Percentiles rank a stretch among this genome's conserved stretches.
Evolutionary conservation across 2,329 filamentous ascomycete genomes (phyloP).

Genomic region (Trichoderma sp.): DNA sequence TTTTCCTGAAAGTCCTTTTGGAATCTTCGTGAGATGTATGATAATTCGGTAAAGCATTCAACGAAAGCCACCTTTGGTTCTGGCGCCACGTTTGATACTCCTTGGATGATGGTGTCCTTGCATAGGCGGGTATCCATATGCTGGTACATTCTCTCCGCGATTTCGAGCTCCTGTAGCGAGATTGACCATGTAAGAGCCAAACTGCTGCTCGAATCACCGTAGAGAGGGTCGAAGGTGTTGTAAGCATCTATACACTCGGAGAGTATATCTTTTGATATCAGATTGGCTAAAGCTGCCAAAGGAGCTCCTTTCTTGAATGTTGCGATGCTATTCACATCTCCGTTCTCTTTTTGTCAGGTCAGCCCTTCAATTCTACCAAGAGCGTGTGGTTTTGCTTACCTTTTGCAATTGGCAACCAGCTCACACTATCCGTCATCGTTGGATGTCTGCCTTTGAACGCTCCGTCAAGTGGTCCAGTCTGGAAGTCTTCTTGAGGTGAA

Average conservation of each 20-base stretch:
- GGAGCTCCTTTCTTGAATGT: neutral
- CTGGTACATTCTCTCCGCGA: conserved; percentile 8
- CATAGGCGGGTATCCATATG: neutral
- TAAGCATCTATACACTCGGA: conserved; percentile 17
- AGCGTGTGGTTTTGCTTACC: neutral
- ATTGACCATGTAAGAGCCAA: neutral
- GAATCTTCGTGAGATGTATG: neutral
- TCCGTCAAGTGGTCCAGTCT: neutral
- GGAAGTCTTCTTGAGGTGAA: neutral
- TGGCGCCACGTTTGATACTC: neutral
- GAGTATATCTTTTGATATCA: neutral
- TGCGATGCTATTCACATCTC: neutral
- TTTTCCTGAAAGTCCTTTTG: neutral
- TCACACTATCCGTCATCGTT: neutral
- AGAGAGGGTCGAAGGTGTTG: conserved; percentile 6
- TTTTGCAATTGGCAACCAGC: neutral
- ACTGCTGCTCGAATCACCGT: neutral
- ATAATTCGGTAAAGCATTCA: neutral
- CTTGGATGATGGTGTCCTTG: neutral
- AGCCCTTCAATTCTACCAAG: neutral
- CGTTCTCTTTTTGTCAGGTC: neutral
- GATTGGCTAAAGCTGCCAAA: neutral
- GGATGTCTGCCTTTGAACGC: neutral
- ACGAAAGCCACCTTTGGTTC: neutral
- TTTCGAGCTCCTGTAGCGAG: conserved; percentile 3